phyloP scores from a whole-genome alignment of 352 stramenopile species.

The Globisporangium splendens region DNA sequence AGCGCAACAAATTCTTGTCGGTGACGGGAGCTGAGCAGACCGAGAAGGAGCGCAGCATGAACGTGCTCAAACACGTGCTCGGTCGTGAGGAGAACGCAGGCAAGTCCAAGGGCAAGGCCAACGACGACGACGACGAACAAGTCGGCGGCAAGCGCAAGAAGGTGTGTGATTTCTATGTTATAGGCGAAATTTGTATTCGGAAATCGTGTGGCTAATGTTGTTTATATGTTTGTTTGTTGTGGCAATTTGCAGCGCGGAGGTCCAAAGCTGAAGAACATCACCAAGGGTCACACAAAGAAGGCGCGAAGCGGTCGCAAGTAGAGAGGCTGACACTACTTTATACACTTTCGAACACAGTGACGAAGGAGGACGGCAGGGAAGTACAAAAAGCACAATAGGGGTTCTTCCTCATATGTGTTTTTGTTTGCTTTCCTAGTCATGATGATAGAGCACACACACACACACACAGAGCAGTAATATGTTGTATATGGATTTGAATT shows the following conservation, averaged over 20 bases:
- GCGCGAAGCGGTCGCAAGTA: slow-evolving; percentile 45
- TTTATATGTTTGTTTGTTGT: slow-evolving; percentile 6
- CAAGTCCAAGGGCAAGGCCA: slow-evolving; percentile 60
- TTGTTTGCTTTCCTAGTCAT: slow-evolving; percentile 3
- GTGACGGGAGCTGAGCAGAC: slow-evolving; percentile 63
- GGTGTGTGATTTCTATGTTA: slow-evolving; percentile 11
- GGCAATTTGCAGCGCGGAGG: slow-evolving; percentile 13
- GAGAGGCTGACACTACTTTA: slow-evolving; percentile 4
- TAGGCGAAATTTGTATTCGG: neutral
- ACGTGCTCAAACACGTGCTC: slow-evolving; percentile 68
- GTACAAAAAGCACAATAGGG: neutral
- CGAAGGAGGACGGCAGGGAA: slow-evolving; percentile 2
- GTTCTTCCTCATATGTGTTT: neutral
- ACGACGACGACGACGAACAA: slow-evolving; percentile 51
- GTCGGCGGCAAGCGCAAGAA: slow-evolving; percentile 58
- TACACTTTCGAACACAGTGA: neutral
- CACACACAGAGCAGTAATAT: slow-evolving; percentile 12
- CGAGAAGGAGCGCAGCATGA: slow-evolving; percentile 83
- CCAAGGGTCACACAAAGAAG: slow-evolving; percentile 68
- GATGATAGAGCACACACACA: slow-evolving; percentile 10
- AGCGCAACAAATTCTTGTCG: slow-evolving; percentile 81
- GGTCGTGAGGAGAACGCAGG: slow-evolving; percentile 74
- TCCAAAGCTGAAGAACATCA: slow-evolving; percentile 70
- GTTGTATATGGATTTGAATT: slow-evolving; percentile 10
- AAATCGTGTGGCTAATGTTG: slow-evolving; percentile 1